Conservation (phyloP, 495 filamentous ascomycete genomes). For the Clavariopsis aquatica region DNA sequence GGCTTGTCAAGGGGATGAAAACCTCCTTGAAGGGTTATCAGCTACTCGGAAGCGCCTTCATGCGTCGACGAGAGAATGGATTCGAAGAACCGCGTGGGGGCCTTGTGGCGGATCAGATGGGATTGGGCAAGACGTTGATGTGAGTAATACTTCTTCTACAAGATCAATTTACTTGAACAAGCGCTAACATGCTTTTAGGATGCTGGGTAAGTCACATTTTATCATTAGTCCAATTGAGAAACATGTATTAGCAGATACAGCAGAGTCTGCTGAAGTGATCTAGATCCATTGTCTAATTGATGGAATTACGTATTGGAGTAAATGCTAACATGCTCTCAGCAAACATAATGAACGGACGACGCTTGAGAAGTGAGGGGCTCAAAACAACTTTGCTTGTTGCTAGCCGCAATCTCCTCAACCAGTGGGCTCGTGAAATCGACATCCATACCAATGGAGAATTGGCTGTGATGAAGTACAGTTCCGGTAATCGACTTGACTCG, state of each 20-base stretch:
- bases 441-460: slow-evolving; percentile 42
- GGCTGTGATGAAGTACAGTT: slow-evolving; percentile 26
- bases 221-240: slow-evolving; percentile 9
- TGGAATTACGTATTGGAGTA: no score
- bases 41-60: slow-evolving; percentile 57
- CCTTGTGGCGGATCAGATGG: slow-evolving; percentile 63
- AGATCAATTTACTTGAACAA: no score
- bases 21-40: slow-evolving; percentile 56
- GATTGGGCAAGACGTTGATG: slow-evolving; percentile 64
- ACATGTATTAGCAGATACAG: not conserved
- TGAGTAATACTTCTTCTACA: no score
- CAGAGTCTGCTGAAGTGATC: no score
- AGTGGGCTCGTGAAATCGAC: slow-evolving; percentile 50
- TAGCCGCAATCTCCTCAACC: slow-evolving; percentile 47
- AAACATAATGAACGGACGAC: slow-evolving; percentile 41
- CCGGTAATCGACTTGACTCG: slow-evolving; percentile 17
- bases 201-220: slow-evolving; percentile 56
- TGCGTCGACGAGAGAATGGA: slow-evolving; percentile 57
- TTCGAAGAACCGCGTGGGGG: slow-evolving; percentile 52
- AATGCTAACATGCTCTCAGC: slow-evolving; percentile 21
- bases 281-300: no score
- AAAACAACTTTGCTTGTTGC: slow-evolving; percentile 56
- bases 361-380: slow-evolving; percentile 21
- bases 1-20: slow-evolving; percentile 53
- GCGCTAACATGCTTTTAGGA: no score